Evolutionary conservation across 257 asterid genomes (phyloP).

Genomic region (Oldenlandia corymbosa): DNA sequence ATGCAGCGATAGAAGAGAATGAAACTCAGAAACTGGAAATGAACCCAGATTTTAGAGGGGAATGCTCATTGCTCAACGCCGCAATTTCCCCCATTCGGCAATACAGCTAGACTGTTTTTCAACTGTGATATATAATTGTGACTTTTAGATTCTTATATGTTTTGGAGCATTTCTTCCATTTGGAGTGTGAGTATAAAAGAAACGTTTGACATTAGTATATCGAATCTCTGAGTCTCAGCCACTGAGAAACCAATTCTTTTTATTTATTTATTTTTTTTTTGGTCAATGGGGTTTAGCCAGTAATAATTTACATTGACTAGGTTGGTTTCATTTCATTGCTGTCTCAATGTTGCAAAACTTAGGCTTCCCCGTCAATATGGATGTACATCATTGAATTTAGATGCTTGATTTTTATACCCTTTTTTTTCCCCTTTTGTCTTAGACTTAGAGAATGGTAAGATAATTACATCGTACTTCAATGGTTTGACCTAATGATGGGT

Average conservation of each 20-base stretch:
- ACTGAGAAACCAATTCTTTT: background rate
- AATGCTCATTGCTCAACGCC: background rate
- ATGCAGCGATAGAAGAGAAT: background rate
- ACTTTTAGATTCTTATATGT: constrained; percentile 13
- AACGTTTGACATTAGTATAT: background rate
- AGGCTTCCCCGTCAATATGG: background rate
- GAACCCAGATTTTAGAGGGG: too few species aligned
- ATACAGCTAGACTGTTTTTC: constrained; percentile 1
- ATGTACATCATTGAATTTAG: background rate
- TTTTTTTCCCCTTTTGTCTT: background rate
- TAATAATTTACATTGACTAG: constrained; percentile 3
- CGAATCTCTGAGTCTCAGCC: constrained; percentile 1
- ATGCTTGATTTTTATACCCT: background rate
- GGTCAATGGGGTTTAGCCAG: background rate
- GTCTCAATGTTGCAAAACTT: constrained; percentile 3
- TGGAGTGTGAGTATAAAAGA: constrained; percentile 10
- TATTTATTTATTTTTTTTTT: too few species aligned
- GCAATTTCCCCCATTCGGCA: constrained; percentile 5
- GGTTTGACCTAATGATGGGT: too few species aligned
- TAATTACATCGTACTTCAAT: too few species aligned
- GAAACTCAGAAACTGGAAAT: too few species aligned
- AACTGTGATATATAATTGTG: constrained; percentile 21
- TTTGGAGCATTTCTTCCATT: constrained; percentile 11
- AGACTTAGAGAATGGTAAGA: too few species aligned
- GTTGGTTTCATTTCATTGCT: background rate